These are phyloP conservation scores for Metarhizium rileyi DNA, from an alignment of 2,329 filamentous ascomycete genomes.

Conservation along the genomic window DNA sequence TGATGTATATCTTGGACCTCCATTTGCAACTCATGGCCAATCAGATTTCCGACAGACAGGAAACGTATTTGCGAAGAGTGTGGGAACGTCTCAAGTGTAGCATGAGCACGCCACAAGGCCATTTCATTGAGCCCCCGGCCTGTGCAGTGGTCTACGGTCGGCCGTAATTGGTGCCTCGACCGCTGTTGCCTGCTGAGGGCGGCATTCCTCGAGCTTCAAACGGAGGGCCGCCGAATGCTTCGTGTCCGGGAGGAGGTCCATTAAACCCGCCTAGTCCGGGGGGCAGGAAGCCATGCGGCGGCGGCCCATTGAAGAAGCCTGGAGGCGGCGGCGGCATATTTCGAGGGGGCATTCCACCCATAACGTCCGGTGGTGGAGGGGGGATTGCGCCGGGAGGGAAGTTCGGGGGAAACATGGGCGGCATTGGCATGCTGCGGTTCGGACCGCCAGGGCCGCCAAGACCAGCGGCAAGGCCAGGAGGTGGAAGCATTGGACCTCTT, in stretches of 20 bases:
- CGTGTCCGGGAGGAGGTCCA: constrained; percentile 36
- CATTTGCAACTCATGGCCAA: neutral
- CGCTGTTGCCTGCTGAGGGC: constrained; percentile 33
- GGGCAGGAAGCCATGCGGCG: constrained; percentile 43
- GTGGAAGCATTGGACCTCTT: constrained; percentile 44
- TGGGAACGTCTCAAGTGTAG: neutral
- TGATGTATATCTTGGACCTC: neutral
- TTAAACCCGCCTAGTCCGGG: constrained; percentile 48
- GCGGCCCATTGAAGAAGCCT: constrained; percentile 43
- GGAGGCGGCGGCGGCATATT: constrained; percentile 47
- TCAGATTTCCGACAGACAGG: neutral
- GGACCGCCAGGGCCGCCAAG: constrained; percentile 18
- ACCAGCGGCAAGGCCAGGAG: constrained; percentile 1
- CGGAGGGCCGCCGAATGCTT: constrained; percentile 35
- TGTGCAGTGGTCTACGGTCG: constrained; percentile 16
- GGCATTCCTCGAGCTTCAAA: constrained; percentile 49
- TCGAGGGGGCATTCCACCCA: constrained; percentile 42
- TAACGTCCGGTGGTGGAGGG: constrained; percentile 32
- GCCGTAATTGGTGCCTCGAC: constrained; percentile 24
- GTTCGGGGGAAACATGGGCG: constrained; percentile 52
- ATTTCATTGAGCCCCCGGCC: neutral
- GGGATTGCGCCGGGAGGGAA: constrained; percentile 42
- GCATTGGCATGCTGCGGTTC: constrained; percentile 37
- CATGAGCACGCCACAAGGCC: neutral
- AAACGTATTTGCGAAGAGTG: neutral